Conservation (phyloP, 257 asterid genomes). For the Haberlea rhodopensis region DNA sequence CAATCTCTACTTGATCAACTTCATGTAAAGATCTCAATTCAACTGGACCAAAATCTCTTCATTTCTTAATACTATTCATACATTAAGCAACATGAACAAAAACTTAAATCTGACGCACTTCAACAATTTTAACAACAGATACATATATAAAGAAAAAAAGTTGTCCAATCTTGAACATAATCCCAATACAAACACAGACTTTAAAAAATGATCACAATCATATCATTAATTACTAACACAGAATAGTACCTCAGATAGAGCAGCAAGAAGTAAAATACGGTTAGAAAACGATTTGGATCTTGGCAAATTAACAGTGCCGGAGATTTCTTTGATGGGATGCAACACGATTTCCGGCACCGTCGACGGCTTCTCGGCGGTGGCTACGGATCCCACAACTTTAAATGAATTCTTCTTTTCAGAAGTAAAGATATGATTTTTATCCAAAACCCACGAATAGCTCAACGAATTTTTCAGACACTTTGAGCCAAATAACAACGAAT, state of each 20-base stretch:
- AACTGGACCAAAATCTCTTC: neutral
- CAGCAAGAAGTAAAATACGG: constrained; percentile 94
- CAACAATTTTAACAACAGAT: constrained; percentile 22
- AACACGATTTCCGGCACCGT: constrained; percentile 79
- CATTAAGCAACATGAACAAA: constrained; percentile 12
- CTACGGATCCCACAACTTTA: constrained; percentile 61
- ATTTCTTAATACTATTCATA: neutral
- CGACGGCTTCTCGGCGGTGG: constrained; percentile 69
- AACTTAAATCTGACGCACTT: too few relatives aligned
- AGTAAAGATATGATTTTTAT: constrained; percentile 44
- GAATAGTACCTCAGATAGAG: constrained; percentile 73
- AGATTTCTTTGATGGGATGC: constrained; percentile 81
- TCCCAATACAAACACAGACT: constrained; percentile 4
- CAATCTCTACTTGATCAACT: neutral
- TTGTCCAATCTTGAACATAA: constrained; percentile 10
- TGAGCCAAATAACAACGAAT: constrained; percentile 49
- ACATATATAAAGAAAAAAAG: too few relatives aligned
- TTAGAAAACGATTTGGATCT: constrained; percentile 96
- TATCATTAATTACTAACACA: constrained; percentile 15
- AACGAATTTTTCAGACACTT: constrained; percentile 41
- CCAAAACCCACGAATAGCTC: constrained; percentile 40
- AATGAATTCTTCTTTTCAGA: constrained; percentile 29
- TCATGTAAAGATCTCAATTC: too few relatives aligned
- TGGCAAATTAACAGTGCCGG: constrained; percentile 94
- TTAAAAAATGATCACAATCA: neutral